phyloP scores from a whole-genome alignment of 257 asterid species.

The Echites panduratus region DNA sequence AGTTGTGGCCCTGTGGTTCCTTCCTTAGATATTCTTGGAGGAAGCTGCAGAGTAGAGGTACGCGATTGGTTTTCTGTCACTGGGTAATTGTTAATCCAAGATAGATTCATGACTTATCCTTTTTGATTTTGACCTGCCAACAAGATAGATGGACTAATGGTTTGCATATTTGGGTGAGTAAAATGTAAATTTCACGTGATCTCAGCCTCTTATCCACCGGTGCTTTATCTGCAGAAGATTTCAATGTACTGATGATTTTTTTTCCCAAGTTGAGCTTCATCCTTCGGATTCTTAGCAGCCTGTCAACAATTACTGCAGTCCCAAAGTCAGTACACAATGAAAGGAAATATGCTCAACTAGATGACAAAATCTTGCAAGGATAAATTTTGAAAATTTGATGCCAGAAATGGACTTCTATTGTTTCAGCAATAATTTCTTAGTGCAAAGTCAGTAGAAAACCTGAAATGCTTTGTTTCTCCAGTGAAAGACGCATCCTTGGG shows the following conservation, averaged over 20 bases:
- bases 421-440: too few relatives aligned
- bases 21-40: neutral
- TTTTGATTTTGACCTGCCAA: neutral
- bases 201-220: neutral
- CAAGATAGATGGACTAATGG: neutral
- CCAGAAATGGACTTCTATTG: too few relatives aligned
- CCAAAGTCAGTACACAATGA: too few relatives aligned
- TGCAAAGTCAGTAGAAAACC: too few relatives aligned
- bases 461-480: conserved; percentile 33
- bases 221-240: neutral
- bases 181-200: neutral
- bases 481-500: conserved; percentile 26
- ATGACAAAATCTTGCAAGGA: too few relatives aligned
- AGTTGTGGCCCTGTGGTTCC: neutral
- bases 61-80: neutral
- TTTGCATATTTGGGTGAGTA: neutral
- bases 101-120: neutral
- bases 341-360: too few relatives aligned
- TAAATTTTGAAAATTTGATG: too few relatives aligned
- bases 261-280: neutral
- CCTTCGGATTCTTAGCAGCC: neutral
- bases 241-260: neutral
- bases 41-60: neutral
- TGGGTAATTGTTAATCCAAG: neutral
- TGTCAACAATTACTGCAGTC: too few relatives aligned